Evolutionary conservation across 108 stramenopile genomes (phyloP), one percentile per base, ranked within the genome.

Genomic region (Discostella stelligeroides): DNA sequence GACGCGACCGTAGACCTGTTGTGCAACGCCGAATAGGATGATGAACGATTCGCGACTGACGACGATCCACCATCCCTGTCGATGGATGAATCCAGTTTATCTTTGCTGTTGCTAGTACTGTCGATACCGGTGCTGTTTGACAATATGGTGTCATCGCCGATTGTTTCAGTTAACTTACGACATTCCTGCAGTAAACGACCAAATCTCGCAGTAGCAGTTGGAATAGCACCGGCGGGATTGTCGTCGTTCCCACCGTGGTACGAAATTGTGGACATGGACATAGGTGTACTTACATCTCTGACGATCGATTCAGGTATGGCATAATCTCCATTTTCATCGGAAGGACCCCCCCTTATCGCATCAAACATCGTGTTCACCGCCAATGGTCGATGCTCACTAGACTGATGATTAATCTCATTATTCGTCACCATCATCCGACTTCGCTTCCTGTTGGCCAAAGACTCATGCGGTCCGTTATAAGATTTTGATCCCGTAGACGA

Each of bases 141-240:
- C 54, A 34, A 56, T 40, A 40, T 29, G 30, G 30, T 59, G 24
- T 30, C 54, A 55, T 41, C 34, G 5, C 20, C 34, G 37, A 17
- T 40, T 40, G 68, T 69, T 77, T 77, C 69, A 4, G 76, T 66
- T 21, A 77, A 43, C 48, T 63, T 41, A 17, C 76, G 63, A 58
- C 76, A 77, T 66, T 77, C 68, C 42, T 70, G 69, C 38, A 77
- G 63, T 38, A 77, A 65, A 38, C 69, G 55, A 28, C 76, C 76
- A 51, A 77, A 77, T 23, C 76, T 55, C 9, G 76, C 63, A 6
- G 69, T 66, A 2, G 64, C 63, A 18, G 41, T 40, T 20, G 58
- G 48, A 29, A 62, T 15, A 23, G n/a, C 27, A 46, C 45, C 47
- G 14, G 57, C 57, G 23, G 66, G 39, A 13, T 57, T 56, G 27